These are phyloP conservation scores for Clonostachys byssicola DNA, from an alignment of 2,329 filamentous ascomycete genomes.

Conservation along the genomic window DNA sequence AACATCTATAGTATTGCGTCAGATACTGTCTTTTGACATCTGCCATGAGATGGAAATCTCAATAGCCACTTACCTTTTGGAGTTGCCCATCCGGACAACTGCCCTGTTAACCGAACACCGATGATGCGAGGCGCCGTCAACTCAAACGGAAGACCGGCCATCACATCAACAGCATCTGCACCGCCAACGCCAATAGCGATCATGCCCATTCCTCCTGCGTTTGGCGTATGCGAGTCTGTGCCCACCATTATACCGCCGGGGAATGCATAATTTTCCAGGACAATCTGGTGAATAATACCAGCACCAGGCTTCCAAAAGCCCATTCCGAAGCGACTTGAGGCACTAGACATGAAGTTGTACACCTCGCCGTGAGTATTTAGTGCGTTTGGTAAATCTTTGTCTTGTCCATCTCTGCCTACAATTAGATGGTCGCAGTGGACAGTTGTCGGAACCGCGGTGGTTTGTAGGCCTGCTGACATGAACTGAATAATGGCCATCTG, in stretches of 20 bases:
- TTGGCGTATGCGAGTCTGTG: conserved; percentile 1
- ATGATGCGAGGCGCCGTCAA: conserved; percentile 64
- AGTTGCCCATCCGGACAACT: conserved; percentile 68
- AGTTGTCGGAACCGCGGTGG: conserved; percentile 6
- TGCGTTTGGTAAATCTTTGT: conserved; percentile 3
- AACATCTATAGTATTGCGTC: conserved; percentile 37
- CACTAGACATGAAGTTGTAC: conserved; percentile 1
- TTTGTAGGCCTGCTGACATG: conserved; percentile 6
- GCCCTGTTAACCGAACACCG: conserved; percentile 69
- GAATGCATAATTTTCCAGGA: conserved; percentile 1
- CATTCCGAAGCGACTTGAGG: background rate
- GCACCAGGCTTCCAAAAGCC: background rate
- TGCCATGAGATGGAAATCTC: too few relatives aligned
- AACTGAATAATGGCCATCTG: conserved; percentile 10
- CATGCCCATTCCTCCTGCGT: background rate
- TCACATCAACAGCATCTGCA: conserved; percentile 1
- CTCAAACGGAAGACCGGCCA: background rate
- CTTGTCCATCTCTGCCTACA: conserved; percentile 1
- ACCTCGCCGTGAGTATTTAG: background rate
- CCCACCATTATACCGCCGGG: conserved; percentile 3
- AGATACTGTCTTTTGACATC: too few relatives aligned
- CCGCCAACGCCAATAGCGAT: background rate
- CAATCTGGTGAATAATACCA: conserved; percentile 1
- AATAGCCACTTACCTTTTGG: conserved; percentile 49
- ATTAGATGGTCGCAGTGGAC: conserved; percentile 7